A percentile compares a stretch with the other conserved stretches of the same genome.
Evolutionary conservation across 2,329 filamentous ascomycete species (phyloP).

Genomic region (Trichoderma guizhouense): DNA sequence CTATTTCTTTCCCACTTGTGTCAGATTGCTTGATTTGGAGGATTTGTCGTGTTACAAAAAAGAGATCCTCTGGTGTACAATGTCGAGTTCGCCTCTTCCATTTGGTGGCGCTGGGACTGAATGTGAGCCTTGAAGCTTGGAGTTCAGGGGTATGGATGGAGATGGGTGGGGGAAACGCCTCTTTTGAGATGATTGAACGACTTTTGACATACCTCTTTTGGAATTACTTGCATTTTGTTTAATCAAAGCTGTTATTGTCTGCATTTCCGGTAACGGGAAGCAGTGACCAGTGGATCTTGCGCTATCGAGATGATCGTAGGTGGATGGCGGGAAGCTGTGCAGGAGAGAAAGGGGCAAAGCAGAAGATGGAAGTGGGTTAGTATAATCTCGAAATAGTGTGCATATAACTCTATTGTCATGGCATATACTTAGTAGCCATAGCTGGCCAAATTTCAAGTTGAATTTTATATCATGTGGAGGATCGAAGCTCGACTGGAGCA

Average conservation of each 20-base stretch:
- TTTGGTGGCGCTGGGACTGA: not conserved
- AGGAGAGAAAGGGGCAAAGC: not conserved
- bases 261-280: not conserved
- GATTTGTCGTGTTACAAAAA: not conserved
- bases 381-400: not conserved
- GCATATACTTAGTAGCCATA: not conserved
- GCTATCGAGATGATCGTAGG: not conserved
- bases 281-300: not conserved
- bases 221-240: conserved; percentile 4
- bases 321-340: not conserved
- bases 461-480: not conserved
- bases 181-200: not conserved
- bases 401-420: not conserved
- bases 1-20: not conserved
- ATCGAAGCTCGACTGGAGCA: not conserved
- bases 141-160: not conserved
- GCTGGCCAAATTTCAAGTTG: not conserved
- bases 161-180: not conserved
- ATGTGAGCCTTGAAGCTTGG: not conserved
- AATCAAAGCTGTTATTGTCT: not conserved
- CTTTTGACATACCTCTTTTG: not conserved
- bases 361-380: not conserved
- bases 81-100: not conserved
- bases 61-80: not conserved
- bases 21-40: not conserved